phyloP scores from a whole-genome alignment of 2,329 filamentous ascomycete species.

The Aspergillus amoenus region DNA sequence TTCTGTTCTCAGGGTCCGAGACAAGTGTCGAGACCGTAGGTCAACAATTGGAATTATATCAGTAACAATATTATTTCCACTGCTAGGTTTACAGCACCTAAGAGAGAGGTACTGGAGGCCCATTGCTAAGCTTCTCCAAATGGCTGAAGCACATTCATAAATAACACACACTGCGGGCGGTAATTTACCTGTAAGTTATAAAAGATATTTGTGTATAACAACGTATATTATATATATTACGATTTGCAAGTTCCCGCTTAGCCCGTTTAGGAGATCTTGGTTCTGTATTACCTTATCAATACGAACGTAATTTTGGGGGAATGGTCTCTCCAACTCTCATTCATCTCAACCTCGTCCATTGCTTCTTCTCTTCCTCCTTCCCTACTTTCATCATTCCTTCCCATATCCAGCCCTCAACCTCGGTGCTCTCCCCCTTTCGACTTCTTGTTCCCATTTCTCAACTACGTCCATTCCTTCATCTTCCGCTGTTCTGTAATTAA shows the following conservation, averaged over 20 bases:
- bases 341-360: slow-evolving; percentile 1
- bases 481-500: not conserved
- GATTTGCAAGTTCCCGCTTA: not conserved
- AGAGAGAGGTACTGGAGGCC: not conserved
- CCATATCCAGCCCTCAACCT: slow-evolving; percentile 9
- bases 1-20: not conserved
- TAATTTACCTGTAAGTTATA: not conserved
- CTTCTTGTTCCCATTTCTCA: not conserved
- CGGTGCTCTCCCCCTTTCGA: slow-evolving; percentile 1
- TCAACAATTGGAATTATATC: not conserved
- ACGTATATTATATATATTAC: not conserved
- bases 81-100: not conserved
- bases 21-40: not conserved
- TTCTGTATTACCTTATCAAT: not conserved
- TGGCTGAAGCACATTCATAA: no score
- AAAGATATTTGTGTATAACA: not conserved
- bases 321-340: not conserved
- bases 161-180: not conserved
- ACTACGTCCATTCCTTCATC: not conserved
- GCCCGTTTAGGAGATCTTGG: not conserved
- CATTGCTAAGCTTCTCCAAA: not conserved
- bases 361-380: slow-evolving; percentile 11
- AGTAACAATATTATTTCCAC: not conserved
- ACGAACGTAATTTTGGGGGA: slow-evolving; percentile 4
- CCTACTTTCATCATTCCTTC: slow-evolving; percentile 16